Conservation (phyloP, 1,284 basidiomycete species). For the Sanghuangporus baumii region DNA sequence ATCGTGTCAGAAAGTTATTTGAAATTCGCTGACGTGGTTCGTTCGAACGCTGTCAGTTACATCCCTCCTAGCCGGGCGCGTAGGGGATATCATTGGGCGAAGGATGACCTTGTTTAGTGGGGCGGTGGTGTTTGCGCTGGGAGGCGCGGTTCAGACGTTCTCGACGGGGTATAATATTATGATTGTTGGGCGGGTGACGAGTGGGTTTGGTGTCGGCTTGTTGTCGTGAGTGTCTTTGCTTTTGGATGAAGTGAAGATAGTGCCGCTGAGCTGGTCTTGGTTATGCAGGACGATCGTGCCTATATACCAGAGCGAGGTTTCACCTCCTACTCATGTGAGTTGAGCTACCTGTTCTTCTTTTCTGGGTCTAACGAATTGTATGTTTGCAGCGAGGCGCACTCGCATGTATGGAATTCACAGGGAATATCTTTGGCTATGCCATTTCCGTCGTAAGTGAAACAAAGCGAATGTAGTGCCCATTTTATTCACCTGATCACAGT, state of each 20-base stretch:
- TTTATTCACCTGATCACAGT: constrained; percentile 39
- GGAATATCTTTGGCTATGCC: constrained; percentile 90
- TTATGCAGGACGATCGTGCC: constrained; percentile 84
- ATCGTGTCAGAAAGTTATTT: background rate
- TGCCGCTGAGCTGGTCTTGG: background rate
- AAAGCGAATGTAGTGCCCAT: background rate
- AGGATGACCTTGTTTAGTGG: constrained; percentile 85
- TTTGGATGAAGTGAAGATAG: background rate
- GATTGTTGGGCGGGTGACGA: constrained; percentile 84
- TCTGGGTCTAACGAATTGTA: constrained; percentile 8
- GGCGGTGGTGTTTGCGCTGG: constrained; percentile 82
- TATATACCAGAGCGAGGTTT: constrained; percentile 97
- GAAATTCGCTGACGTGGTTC: constrained; percentile 1
- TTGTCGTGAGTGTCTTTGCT: constrained; percentile 59
- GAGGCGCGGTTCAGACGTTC: constrained; percentile 88
- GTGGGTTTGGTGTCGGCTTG: constrained; percentile 94
- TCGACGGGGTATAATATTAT: constrained; percentile 80
- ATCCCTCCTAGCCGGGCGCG: constrained; percentile 80
- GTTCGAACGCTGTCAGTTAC: constrained; percentile 52
- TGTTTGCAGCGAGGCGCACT: constrained; percentile 73
- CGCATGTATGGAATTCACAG: constrained; percentile 97
- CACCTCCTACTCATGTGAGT: constrained; percentile 85
- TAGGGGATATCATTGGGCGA: constrained; percentile 87
- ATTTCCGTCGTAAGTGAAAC: constrained; percentile 73
- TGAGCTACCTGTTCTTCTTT: background rate